Evolutionary conservation across 192 early-diverging fungal genomes (phyloP).

Genomic region (Borealophlyctis nickersoniae): DNA sequence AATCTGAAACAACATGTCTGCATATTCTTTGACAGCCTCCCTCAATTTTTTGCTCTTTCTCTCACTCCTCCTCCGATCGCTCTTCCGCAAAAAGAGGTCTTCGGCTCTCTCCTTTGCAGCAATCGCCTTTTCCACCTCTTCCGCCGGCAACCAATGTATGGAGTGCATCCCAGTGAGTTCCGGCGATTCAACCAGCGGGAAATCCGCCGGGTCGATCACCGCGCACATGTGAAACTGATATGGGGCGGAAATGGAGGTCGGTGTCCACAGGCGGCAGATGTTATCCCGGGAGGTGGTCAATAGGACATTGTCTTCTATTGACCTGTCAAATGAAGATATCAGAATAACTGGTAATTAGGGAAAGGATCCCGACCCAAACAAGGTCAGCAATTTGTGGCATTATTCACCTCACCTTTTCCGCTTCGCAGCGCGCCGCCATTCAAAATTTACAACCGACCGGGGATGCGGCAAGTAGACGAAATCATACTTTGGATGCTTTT

Average conservation of each 20-base stretch:
- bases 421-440: conserved; percentile 50
- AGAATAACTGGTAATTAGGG: neutral
- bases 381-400: too few relatives aligned
- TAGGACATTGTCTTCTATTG: conserved; percentile 36
- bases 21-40: conserved; percentile 65
- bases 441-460: conserved; percentile 52
- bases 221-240: conserved; percentile 64
- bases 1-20: conserved; percentile 74
- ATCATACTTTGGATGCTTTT: conserved; percentile 24
- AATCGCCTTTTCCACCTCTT: conserved; percentile 35
- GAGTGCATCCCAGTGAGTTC: conserved; percentile 6
- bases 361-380: conserved; percentile 1
- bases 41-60: conserved; percentile 49
- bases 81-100: neutral
- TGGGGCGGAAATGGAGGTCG: conserved; percentile 39
- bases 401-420: neutral
- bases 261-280: conserved; percentile 69
- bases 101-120: conserved; percentile 11
- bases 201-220: conserved; percentile 65
- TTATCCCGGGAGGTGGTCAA: conserved; percentile 70
- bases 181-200: conserved; percentile 40
- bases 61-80: conserved; percentile 22
- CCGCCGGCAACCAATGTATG: conserved; percentile 39
- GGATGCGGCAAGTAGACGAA: conserved; percentile 72
- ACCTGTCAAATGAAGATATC: conserved; percentile 8